Base-by-base conservation (phyloP, 148 eudicot species). In the Silene latifolia region DNA sequence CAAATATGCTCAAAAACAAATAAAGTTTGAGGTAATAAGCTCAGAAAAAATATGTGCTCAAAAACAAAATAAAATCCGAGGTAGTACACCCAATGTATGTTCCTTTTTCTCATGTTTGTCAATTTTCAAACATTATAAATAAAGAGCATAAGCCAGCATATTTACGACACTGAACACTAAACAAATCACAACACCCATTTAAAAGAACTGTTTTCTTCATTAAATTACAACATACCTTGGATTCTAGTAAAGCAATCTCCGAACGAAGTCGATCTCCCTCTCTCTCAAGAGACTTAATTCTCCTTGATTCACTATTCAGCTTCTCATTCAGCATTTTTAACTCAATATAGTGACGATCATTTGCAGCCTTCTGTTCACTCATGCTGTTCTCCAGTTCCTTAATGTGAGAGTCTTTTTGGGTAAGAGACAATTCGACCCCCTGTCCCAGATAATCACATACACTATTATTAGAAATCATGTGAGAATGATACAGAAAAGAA, bases 261-360 rank as follows among this genome's bases (percentile, higher is more conserved):
- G 98, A 89, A 73, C 92, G 97, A 78, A 89, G 88, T 24, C 91
- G 89, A 63, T 90, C 98, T 46, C 84, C 88, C 77, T 96, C 99
- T 80, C 98, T 85, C 90, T 92, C 98, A 71, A 93, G 78, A 71
- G 91, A 88, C 84, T 92, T 96, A 59, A 88, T 83, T 84, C 87
- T 84, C 82, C 90, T 88, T 46, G 87, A 90, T 83, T 92, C 98
- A 80, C 81, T 87, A 74, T 76, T 88, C 59, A 92, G 83, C 85
- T 86, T 90, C 78, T 96, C 99, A 72, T 82, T 86, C 61, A 96
- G 90, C 83, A 89, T 74, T 81, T 82, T 82, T 76, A 96, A 79
- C 81, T 96, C 99, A 78, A 80, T 83, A 58, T 79, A 82, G 76
- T 88, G 94, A 19, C 90, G 93, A 74, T 73, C 78, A 78, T 82